phyloP scores from a whole-genome alignment of 345 rosid species.

The Durio zibethinus region DNA sequence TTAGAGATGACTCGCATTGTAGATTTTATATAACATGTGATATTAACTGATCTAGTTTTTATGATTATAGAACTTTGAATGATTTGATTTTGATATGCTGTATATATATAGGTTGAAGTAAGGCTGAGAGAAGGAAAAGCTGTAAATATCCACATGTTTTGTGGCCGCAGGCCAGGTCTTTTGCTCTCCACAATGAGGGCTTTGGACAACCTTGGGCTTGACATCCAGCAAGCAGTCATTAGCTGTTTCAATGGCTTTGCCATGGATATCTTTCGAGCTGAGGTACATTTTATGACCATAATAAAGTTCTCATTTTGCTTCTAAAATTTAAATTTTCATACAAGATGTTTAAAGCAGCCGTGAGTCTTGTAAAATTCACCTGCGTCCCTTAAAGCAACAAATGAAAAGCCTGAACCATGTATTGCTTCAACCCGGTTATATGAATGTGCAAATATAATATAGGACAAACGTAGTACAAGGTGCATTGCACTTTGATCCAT shows the following conservation, averaged over 20 bases:
- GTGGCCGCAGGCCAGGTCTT: conserved; percentile 65
- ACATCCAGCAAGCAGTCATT: conserved; percentile 77
- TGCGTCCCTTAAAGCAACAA: background rate
- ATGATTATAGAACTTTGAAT: background rate
- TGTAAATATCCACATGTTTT: conserved; percentile 81
- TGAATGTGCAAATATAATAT: background rate
- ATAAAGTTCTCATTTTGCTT: conserved; percentile 6
- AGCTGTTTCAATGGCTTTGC: conserved; percentile 82
- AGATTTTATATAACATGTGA: background rate
- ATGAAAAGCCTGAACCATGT: background rate
- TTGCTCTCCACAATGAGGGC: conserved; percentile 70
- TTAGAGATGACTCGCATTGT: background rate
- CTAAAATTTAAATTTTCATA: background rate
- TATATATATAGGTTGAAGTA: conserved; percentile 61
- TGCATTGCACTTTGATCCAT: too few species aligned
- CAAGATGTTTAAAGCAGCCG: background rate
- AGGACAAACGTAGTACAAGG: too few species aligned
- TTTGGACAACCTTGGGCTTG: conserved; percentile 62
- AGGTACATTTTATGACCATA: conserved; percentile 35
- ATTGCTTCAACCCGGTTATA: background rate
- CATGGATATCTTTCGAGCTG: conserved; percentile 73
- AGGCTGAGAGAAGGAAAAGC: conserved; percentile 75
- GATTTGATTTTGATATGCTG: background rate
- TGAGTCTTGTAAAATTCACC: background rate
- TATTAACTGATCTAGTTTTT: background rate